Evolutionary conservation across 257 asterid species (phyloP).

Genomic region (Handroanthus guayacan): DNA sequence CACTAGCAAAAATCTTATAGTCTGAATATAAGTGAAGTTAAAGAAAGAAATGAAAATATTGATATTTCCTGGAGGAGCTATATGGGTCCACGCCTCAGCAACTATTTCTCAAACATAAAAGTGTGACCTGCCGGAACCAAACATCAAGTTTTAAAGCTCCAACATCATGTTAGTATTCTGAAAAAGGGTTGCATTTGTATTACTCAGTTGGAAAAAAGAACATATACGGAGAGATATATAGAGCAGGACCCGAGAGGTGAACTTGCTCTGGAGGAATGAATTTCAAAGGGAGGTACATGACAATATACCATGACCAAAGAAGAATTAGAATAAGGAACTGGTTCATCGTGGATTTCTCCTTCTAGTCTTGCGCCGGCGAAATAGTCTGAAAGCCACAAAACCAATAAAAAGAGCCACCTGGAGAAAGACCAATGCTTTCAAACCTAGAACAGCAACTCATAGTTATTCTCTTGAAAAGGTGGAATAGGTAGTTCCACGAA

Average conservation of each 20-base stretch:
- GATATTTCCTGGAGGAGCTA: not conserved
- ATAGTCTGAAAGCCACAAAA: constrained; percentile 46
- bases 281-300: not conserved
- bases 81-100: not conserved
- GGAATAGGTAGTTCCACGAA: not conserved
- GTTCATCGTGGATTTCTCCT: constrained; percentile 54
- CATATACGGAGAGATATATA: not conserved
- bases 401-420: constrained; percentile 55
- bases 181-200: constrained; percentile 4
- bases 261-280: constrained; percentile 9
- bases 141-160: constrained; percentile 7
- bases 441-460: constrained; percentile 56
- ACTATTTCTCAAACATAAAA: constrained; percentile 9
- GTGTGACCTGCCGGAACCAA: constrained; percentile 19
- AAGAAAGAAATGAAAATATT: constrained; percentile 7
- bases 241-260: constrained; percentile 3
- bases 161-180: constrained; percentile 26
- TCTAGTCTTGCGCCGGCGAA: constrained; percentile 55
- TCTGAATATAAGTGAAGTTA: not conserved
- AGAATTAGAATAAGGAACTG: constrained; percentile 22
- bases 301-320: constrained; percentile 31
- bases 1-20: constrained; percentile 1
- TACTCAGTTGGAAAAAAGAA: constrained; percentile 2
- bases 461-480: constrained; percentile 30
- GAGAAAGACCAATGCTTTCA: constrained; percentile 63